Conservation (phyloP, 1,139 yeast genomes). For the Geotrichum candidum region DNA sequence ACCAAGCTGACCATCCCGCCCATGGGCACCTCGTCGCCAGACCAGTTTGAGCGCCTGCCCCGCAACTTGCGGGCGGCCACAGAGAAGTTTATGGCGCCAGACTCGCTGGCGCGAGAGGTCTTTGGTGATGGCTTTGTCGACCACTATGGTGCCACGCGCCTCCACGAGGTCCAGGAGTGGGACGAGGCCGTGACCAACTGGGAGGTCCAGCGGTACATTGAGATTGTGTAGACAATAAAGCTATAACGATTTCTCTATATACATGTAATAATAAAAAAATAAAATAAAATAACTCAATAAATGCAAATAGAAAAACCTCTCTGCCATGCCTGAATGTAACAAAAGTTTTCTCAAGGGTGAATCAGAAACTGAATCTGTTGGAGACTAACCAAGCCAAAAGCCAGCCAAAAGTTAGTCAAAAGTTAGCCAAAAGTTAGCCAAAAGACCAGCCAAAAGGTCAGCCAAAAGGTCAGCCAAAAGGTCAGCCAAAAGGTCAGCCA, state of each 20-base stretch:
- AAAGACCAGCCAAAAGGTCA: too few species aligned
- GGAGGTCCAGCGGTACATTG: conserved; percentile 36
- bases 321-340: too few species aligned
- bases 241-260: neutral
- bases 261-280: neutral
- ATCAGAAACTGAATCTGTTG: too few species aligned
- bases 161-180: conserved; percentile 32
- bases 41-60: conserved; percentile 30
- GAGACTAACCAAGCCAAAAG: too few species aligned
- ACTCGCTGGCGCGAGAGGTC: conserved; percentile 33
- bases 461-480: too few species aligned
- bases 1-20: conserved; percentile 31
- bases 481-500: too few species aligned
- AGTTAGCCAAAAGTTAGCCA: too few species aligned
- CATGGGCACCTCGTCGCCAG: conserved; percentile 26
- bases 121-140: conserved; percentile 36
- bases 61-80: conserved; percentile 31
- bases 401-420: too few species aligned
- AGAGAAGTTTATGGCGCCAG: conserved; percentile 27
- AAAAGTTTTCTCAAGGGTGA: too few species aligned
- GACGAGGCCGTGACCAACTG: conserved; percentile 37
- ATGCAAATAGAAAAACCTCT: too few species aligned
- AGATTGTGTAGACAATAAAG: conserved; percentile 26
- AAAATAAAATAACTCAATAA: too few species aligned
- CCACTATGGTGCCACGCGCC: conserved; percentile 35